phyloP scores from a whole-genome alignment of 306 rosid genomes.

The Albizia julibrissin region DNA sequence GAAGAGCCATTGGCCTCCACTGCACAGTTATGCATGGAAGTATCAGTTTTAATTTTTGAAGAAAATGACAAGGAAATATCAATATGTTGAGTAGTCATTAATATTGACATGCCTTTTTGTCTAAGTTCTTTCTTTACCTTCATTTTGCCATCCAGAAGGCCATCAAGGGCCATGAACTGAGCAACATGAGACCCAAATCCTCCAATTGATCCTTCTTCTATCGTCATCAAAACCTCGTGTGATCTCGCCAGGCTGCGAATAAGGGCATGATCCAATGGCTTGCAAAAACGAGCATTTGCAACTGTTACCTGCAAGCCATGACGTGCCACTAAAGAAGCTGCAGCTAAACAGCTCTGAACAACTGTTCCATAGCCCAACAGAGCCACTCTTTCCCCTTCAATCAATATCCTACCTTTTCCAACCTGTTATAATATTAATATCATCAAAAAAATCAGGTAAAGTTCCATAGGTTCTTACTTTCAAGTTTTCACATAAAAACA shows the following conservation, averaged over 20 bases:
- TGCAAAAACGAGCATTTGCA: slow-evolving; percentile 88
- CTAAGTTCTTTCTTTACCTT: slow-evolving; percentile 52
- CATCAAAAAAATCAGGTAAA: background rate
- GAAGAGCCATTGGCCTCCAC: slow-evolving; percentile 98
- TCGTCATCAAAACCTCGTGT: slow-evolving; percentile 79
- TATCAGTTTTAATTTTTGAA: slow-evolving; percentile 3
- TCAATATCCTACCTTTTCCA: slow-evolving; percentile 74
- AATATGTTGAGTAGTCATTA: background rate
- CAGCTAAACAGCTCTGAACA: slow-evolving; percentile 77
- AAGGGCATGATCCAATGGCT: slow-evolving; percentile 76
- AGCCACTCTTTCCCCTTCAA: slow-evolving; percentile 91
- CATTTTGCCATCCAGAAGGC: slow-evolving; percentile 83
- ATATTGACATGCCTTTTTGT: background rate
- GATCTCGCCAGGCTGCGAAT: slow-evolving; percentile 83
- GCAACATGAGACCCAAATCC: slow-evolving; percentile 95
- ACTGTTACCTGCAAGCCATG: slow-evolving; percentile 64
- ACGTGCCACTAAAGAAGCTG: slow-evolving; percentile 51
- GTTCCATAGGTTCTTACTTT: background rate
- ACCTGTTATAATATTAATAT: slow-evolving; percentile 53
- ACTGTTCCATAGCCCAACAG: slow-evolving; percentile 83
- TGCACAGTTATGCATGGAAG: slow-evolving; percentile 41
- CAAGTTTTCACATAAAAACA: background rate
- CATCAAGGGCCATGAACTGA: slow-evolving; percentile 94
- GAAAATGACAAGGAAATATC: background rate
- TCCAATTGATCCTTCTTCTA: slow-evolving; percentile 95